Evolutionary conservation across 805 yeast species (phyloP).

Genomic region (Peterozyma xylosa): DNA sequence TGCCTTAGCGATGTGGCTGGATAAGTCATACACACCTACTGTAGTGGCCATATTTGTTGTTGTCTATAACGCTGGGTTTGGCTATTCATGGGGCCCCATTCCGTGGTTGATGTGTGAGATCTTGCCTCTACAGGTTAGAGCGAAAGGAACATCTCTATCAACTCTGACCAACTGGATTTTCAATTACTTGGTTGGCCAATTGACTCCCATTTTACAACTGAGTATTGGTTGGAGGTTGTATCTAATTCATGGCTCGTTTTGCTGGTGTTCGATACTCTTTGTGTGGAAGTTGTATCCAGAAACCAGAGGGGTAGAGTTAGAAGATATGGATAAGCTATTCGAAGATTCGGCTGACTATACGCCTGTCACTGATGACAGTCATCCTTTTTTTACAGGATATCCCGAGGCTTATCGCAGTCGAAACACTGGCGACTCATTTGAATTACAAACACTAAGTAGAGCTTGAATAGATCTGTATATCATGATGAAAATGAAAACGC

Average conservation of each 20-base stretch:
- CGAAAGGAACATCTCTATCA: conserved; percentile 84
- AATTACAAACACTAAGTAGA: too few relatives aligned
- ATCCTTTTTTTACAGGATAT: too few relatives aligned
- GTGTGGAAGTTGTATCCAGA: conserved; percentile 44
- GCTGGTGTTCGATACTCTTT: conserved; percentile 34
- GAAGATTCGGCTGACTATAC: conserved; percentile 18
- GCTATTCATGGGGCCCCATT: conserved; percentile 90
- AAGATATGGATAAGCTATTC: conserved; percentile 50
- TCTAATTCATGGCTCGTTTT: conserved; percentile 71
- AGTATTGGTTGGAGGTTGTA: conserved; percentile 73
- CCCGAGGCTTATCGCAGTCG: too few relatives aligned
- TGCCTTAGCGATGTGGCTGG: conserved; percentile 49
- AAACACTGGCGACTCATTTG: too few relatives aligned
- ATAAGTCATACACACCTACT: conserved; percentile 46
- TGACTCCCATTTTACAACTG: conserved; percentile 82
- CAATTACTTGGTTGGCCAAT: conserved; percentile 86
- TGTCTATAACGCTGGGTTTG: conserved; percentile 77
- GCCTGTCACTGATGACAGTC: not conserved
- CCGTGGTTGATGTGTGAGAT: conserved; percentile 90
- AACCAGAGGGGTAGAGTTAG: conserved; percentile 44
- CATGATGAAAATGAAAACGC: too few relatives aligned
- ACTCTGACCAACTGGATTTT: conserved; percentile 93
- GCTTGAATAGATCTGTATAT: too few relatives aligned
- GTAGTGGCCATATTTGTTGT: conserved; percentile 73
- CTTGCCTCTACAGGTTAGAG: conserved; percentile 74